These are phyloP conservation scores for Prosopis cineraria DNA, from an alignment of 306 rosid genomes.

Conservation along the genomic window DNA sequence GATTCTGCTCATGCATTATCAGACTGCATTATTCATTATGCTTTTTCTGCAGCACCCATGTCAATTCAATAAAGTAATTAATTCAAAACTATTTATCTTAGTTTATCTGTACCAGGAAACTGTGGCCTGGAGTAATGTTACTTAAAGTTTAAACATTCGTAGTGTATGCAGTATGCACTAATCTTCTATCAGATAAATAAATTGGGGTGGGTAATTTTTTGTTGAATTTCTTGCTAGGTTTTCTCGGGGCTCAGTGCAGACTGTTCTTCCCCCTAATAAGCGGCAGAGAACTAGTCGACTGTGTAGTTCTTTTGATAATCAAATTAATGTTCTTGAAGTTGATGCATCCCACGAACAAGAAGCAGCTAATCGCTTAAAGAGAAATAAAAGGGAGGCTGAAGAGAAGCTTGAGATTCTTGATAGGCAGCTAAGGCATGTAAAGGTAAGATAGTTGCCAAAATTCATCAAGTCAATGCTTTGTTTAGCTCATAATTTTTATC, in stretches of 20 bases:
- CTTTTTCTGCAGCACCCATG: too few species aligned
- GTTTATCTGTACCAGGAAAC: not conserved
- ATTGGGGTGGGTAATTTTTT: not conserved
- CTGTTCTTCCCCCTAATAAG: conserved; percentile 59
- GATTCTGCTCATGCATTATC: too few species aligned
- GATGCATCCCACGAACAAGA: conserved; percentile 45
- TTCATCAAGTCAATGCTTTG: conserved; percentile 2
- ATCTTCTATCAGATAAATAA: conserved; percentile 26
- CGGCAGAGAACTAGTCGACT: conserved; percentile 59
- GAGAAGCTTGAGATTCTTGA: conserved; percentile 55
- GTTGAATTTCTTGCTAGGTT: conserved; percentile 59
- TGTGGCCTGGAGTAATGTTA: not conserved
- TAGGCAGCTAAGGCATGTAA: conserved; percentile 41
- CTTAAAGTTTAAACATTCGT: conserved; percentile 13
- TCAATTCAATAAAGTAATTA: too few species aligned
- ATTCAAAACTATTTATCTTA: too few species aligned
- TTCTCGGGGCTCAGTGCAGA: conserved; percentile 77
- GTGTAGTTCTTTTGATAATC: conserved; percentile 66
- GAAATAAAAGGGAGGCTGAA: conserved; percentile 66
- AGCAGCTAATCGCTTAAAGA: conserved; percentile 41
- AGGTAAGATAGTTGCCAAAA: conserved; percentile 48
- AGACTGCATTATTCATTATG: too few species aligned
- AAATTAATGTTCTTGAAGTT: conserved; percentile 47
- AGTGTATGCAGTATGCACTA: not conserved
- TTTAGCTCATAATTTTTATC: not conserved